These are phyloP conservation scores for Liquidambar formosana DNA, from an alignment of 164 flowering plant species.

Conservation along the genomic window DNA sequence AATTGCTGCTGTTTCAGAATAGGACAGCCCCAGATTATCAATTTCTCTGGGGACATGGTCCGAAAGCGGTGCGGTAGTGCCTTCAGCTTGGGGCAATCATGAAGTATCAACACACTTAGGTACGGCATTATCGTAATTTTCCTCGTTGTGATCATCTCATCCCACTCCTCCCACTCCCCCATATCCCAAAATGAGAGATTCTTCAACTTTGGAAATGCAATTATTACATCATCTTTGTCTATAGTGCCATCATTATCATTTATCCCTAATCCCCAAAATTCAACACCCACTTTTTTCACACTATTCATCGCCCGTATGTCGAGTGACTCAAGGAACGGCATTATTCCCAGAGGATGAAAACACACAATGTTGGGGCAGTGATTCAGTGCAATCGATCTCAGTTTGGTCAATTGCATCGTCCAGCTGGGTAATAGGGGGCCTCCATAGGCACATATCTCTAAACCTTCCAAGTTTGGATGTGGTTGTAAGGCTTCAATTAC, in stretches of 20 bases:
- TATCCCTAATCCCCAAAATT: neutral
- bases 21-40: no score
- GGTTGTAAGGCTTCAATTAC: no score
- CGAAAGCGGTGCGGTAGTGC: neutral
- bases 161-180: slow-evolving; percentile 3
- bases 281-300: neutral
- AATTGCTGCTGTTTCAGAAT: no score
- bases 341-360: neutral
- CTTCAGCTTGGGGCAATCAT: neutral
- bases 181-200: neutral
- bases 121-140: slow-evolving; percentile 1
- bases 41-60: no score
- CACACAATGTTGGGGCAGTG: neutral
- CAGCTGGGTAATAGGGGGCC: no score
- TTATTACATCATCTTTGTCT: no score
- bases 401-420: no score
- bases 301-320: neutral
- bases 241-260: no score
- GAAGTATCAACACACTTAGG: neutral
- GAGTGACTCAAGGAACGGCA: slow-evolving; percentile 5
- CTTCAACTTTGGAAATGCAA: neutral
- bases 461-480: no score
- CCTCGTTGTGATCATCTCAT: neutral
- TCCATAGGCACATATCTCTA: no score
- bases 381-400: no score